Base-by-base conservation (phyloP, 352 stramenopile genomes). In the Stramenopiles sp. region DNA sequence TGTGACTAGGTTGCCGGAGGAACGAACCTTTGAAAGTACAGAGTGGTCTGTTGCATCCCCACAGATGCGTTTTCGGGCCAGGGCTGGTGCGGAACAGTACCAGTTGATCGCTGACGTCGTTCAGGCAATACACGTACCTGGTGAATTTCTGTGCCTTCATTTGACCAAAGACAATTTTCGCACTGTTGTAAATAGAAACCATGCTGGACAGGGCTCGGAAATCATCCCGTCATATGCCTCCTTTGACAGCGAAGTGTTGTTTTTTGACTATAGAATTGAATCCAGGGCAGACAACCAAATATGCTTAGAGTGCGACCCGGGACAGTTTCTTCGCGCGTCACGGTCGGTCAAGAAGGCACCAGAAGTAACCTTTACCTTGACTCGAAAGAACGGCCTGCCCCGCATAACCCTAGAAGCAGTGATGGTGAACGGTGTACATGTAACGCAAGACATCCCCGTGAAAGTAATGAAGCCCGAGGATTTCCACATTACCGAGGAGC, bases 231-330 rank as follows among this genome's bases (percentile, higher is more conserved):
- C 53, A 35, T 71, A 35, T 33, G 53, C 53, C 6, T 35, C 33
- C 4, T 71, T 71, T 33, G 35, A 71, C 12, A 33, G 31, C 35
- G 53, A 71, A 6, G 35, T 71, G 35, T 6, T 71, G 35, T 71
- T 71, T 6, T 71, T 71, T 71, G 53, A 71, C 4, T 71, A 71
- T 71, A 31, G 33, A 6, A 33, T 71, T 71, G 53, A 71, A 6
- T 71, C 53, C 6, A 2, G 6, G 4, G 53, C 53, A 6, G 35
- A 71, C 12, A 71, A 71, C 12, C 31, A 71, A 71, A 71, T 71
- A 2, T 71, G 53, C 35, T 2, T 71, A 71, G 53, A 71, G 12
- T 71, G 53, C 35, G 53, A 71, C 12, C 53, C 53, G 6, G 6
- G 33, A 71, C 53, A 71, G 12, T 71, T 71, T 2, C 35, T 71